These are phyloP conservation scores for Bacidia rubella DNA, from an alignment of 495 filamentous ascomycete genomes.

Conservation along the genomic window DNA sequence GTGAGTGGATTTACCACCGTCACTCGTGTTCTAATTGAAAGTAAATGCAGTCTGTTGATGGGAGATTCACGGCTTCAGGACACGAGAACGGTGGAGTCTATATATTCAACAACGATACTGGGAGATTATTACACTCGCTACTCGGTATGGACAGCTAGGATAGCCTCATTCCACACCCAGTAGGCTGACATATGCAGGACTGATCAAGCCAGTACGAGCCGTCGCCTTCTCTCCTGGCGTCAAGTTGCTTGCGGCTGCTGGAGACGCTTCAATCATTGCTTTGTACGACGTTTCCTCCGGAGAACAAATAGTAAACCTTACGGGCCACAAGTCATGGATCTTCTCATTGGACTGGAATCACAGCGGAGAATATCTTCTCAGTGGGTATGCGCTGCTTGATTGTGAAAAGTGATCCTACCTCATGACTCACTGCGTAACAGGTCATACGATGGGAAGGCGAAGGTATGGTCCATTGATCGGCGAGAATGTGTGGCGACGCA, in stretches of 20 bases:
- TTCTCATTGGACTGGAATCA: constrained; percentile 82
- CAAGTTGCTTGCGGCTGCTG: constrained; percentile 79
- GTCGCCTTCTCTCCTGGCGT: constrained; percentile 78
- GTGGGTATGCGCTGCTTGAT: constrained; percentile 40
- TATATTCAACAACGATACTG: constrained; percentile 84
- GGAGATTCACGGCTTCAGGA: constrained; percentile 74
- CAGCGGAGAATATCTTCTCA: constrained; percentile 86
- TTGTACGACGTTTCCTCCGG: constrained; percentile 85
- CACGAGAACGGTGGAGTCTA: constrained; percentile 92
- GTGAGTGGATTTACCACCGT: constrained; percentile 27
- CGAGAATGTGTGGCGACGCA: constrained; percentile 83
- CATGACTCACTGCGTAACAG: not conserved
- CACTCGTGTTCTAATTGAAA: constrained; percentile 14
- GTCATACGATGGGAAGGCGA: constrained; percentile 65
- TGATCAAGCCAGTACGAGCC: constrained; percentile 69
- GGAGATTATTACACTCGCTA: constrained; percentile 72
- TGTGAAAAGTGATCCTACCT: not conserved
- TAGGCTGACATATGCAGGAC: constrained; percentile 35
- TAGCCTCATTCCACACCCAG: not conserved
- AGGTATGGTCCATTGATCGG: constrained; percentile 83
- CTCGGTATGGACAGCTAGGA: constrained; percentile 42
- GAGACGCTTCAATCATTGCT: constrained; percentile 76
- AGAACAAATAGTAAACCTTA: constrained; percentile 77
- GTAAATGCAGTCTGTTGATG: constrained; percentile 48
- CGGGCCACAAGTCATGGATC: constrained; percentile 72